phyloP scores from a whole-genome alignment of 2,329 filamentous ascomycete genomes.

The Pseudohalonectria lignicola region DNA sequence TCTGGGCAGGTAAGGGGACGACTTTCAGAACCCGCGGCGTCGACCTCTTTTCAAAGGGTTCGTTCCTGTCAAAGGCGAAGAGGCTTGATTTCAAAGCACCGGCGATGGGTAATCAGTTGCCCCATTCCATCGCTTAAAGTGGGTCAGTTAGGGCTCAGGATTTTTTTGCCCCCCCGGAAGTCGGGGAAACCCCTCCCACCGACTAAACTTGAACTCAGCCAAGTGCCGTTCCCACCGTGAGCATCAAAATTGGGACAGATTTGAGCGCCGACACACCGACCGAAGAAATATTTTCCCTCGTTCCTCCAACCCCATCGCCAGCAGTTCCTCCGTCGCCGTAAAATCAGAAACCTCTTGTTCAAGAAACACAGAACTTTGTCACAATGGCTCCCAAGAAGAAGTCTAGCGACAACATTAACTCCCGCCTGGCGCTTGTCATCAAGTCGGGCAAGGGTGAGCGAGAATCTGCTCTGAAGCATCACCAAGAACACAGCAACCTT shows the following conservation, averaged over 20 bases:
- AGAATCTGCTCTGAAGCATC: neutral
- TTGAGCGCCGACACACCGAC: neutral
- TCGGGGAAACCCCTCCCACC: slow-evolving; percentile 7
- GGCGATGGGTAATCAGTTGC: neutral
- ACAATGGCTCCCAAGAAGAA: slow-evolving; percentile 60
- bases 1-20: no score
- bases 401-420: slow-evolving; percentile 47
- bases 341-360: slow-evolving; percentile 1
- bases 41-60: no score
- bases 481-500: neutral
- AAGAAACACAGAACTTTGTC: neutral
- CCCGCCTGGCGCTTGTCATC: slow-evolving; percentile 51
- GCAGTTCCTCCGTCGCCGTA: neutral
- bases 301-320: neutral
- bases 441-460: slow-evolving; percentile 48
- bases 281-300: no score
- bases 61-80: no score
- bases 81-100: slow-evolving; percentile 55
- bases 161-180: slow-evolving; percentile 11
- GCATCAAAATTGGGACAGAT: no score
- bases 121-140: slow-evolving; percentile 15
- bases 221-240: no score
- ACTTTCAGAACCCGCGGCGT: no score
- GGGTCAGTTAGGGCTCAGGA: slow-evolving; percentile 21
- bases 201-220: neutral